Evolutionary conservation across 1,284 basidiomycete genomes (phyloP).

Genomic region (Ustilago hordei): DNA sequence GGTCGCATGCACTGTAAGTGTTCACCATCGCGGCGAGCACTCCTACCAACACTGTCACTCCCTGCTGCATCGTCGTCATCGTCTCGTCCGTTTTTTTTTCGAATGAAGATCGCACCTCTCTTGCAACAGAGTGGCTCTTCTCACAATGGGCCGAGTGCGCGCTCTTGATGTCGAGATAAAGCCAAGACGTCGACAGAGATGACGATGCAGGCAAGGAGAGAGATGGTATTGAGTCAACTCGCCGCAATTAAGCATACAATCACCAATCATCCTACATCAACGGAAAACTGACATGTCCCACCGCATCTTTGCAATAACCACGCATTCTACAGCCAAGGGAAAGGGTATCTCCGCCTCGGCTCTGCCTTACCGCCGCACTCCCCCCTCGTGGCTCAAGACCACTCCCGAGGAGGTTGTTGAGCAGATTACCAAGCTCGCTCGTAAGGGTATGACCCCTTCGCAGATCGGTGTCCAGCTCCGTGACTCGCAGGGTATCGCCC

Average conservation of each 20-base stretch:
- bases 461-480: conserved; percentile 98
- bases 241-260: conserved; percentile 3
- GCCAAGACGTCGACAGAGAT: background rate
- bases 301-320: background rate
- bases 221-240: conserved; percentile 9
- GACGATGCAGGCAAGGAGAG: background rate
- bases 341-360: conserved; percentile 80
- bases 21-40: conserved; percentile 32
- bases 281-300: conserved; percentile 13
- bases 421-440: conserved; percentile 96
- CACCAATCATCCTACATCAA: background rate
- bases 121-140: background rate
- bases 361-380: conserved; percentile 94
- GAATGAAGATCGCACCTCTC: background rate
- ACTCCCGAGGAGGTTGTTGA: conserved; percentile 94
- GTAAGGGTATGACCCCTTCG: conserved; percentile 96
- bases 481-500: conserved; percentile 96
- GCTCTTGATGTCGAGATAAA: background rate
- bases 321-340: conserved; percentile 60
- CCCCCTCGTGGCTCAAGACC: conserved; percentile 96
- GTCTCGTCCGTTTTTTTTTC: background rate
- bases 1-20: conserved; percentile 69
- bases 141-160: background rate
- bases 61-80: conserved; percentile 8
- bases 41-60: background rate